Conservation (phyloP, 2,329 filamentous ascomycete species). For the Pseudogymnoascus sp. region DNA sequence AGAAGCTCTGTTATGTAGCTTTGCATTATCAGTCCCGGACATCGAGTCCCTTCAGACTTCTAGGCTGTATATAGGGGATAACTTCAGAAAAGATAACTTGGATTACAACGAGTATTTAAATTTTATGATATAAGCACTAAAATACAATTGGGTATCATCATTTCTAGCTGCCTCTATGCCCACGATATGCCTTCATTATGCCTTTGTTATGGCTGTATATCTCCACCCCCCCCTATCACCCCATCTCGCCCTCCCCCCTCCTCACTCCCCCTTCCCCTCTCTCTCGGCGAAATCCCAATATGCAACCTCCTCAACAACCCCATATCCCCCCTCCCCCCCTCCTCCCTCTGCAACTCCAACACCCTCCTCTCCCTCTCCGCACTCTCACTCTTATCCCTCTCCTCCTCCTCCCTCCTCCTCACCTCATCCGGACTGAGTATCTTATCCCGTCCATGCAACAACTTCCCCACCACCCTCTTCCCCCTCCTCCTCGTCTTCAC, state of each 20-base stretch:
- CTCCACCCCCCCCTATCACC: background rate
- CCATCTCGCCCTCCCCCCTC: background rate
- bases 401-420: constrained; percentile 47
- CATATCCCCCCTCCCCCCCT: constrained; percentile 24
- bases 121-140: background rate
- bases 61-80: background rate
- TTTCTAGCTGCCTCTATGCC: background rate
- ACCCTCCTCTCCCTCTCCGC: constrained; percentile 43
- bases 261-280: background rate
- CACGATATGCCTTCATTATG: background rate
- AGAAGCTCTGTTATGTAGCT: background rate
- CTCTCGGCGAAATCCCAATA: constrained; percentile 26
- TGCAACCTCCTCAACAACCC: constrained; percentile 36
- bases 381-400: constrained; percentile 53
- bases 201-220: background rate
- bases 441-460: constrained; percentile 49
- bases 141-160: constrained; percentile 4
- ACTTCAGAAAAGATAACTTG: background rate
- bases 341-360: constrained; percentile 24
- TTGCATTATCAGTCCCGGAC: background rate
- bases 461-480: constrained; percentile 45
- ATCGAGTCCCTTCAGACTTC: background rate
- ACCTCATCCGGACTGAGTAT: constrained; percentile 53
- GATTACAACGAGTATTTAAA: background rate
- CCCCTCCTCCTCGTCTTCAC: constrained; percentile 56